phyloP scores from a whole-genome alignment of 345 rosid genomes.

The Excoecaria cochinchinensis region DNA sequence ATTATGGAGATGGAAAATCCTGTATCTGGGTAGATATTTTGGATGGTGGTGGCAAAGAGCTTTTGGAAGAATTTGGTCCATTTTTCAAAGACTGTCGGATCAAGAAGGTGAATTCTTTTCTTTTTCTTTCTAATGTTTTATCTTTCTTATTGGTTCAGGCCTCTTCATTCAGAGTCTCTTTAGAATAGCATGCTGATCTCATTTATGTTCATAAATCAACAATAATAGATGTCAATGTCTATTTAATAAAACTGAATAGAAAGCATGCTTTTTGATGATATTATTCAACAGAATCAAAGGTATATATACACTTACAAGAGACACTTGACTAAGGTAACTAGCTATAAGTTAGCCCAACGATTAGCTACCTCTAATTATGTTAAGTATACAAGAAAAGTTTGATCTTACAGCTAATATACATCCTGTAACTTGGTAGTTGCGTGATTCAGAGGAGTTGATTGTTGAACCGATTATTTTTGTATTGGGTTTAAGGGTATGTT shows the following conservation, averaged over 20 bases:
- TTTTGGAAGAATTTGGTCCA: conserved; percentile 63
- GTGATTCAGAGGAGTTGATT: neutral
- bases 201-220: neutral
- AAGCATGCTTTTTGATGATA: no score
- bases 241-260: neutral
- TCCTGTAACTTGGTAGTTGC: neutral
- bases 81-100: conserved; percentile 70
- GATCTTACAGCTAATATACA: no score
- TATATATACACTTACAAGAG: no score
- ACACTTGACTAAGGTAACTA: no score
- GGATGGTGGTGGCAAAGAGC: conserved; percentile 69
- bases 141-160: neutral
- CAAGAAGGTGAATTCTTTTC: conserved; percentile 50
- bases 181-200: conserved; percentile 7
- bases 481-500: neutral
- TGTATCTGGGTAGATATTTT: conserved; percentile 96
- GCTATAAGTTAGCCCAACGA: no score
- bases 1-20: conserved; percentile 81
- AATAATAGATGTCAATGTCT: neutral
- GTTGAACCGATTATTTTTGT: neutral
- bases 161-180: conserved; percentile 11
- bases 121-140: conserved; percentile 4
- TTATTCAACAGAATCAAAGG: no score
- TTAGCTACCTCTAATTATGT: no score
- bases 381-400: no score